These are phyloP conservation scores for Diplodia mutila DNA, from an alignment of 2,329 filamentous ascomycete genomes.

Conservation along the genomic window DNA sequence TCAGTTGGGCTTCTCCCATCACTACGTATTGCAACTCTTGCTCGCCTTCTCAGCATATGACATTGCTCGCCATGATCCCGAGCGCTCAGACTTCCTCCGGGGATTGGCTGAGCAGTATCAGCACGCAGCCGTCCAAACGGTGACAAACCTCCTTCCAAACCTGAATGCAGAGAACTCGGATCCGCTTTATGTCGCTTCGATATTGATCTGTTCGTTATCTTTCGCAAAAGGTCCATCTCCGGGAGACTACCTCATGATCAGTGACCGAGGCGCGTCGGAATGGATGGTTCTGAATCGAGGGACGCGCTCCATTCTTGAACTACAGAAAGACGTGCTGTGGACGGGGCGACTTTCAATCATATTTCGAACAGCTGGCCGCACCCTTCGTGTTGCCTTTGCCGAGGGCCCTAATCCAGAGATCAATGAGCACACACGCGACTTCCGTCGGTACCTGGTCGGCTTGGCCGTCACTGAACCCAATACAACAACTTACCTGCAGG, in stretches of 20 bases:
- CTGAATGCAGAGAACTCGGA: constrained; percentile 5
- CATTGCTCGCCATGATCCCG: constrained; percentile 29
- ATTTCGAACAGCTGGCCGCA: neutral
- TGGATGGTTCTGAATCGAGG: constrained; percentile 19
- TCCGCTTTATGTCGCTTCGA: neutral
- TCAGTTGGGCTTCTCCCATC: constrained; percentile 31
- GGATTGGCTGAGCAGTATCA: constrained; percentile 1
- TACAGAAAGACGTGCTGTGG: neutral
- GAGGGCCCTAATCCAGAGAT: neutral
- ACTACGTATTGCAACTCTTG: constrained; percentile 48
- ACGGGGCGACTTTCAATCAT: neutral
- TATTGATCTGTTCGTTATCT: neutral
- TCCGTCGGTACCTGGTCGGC: neutral
- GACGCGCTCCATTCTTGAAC: constrained; percentile 1
- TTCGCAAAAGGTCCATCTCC: constrained; percentile 6
- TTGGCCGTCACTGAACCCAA: constrained; percentile 6
- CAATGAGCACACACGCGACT: neutral
- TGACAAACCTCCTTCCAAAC: neutral
- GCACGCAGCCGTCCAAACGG: neutral
- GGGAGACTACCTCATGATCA: constrained; percentile 13
- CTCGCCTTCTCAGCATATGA: constrained; percentile 51
- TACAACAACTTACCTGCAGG: neutral
- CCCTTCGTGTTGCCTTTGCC: neutral
- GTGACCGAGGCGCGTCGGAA: neutral
- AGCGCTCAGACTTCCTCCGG: neutral